These are phyloP conservation scores for Allomyces macrogynus DNA, from an alignment of 192 early-diverging fungal species.

Conservation along the genomic window DNA sequence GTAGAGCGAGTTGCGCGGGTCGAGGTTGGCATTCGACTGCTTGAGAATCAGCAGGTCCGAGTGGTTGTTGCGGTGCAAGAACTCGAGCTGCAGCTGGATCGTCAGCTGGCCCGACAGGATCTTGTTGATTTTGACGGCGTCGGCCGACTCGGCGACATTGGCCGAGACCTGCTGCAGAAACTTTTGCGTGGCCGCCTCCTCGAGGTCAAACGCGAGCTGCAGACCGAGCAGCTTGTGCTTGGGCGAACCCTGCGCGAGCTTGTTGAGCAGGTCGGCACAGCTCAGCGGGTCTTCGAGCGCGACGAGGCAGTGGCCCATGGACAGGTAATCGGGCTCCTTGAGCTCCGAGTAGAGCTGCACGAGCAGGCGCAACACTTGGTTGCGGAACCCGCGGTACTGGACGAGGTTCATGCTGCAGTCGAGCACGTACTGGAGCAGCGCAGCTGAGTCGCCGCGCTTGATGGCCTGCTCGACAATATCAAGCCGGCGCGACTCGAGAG, in stretches of 20 bases:
- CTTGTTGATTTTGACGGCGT: conserved; percentile 32
- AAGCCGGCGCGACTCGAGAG: conserved; percentile 73
- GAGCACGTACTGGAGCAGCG: conserved; percentile 67
- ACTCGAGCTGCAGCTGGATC: conserved; percentile 83
- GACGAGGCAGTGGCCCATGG: conserved; percentile 76
- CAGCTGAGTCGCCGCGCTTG: conserved; percentile 39
- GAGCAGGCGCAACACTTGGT: conserved; percentile 52
- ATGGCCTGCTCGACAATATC: conserved; percentile 79
- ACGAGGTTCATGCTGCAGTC: conserved; percentile 70
- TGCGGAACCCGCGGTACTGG: conserved; percentile 56
- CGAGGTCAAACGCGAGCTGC: conserved; percentile 94
- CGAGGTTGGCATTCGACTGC: conserved; percentile 71
- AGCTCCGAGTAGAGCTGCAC: conserved; percentile 53
- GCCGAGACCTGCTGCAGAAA: conserved; percentile 64
- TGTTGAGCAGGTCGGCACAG: conserved; percentile 48
- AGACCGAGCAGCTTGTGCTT: conserved; percentile 52
- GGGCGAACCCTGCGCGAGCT: conserved; percentile 3
- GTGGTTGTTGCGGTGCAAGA: conserved; percentile 86
- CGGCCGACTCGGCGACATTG: conserved; percentile 2
- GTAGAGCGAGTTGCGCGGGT: conserved; percentile 74
- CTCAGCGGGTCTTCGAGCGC: conserved; percentile 62
- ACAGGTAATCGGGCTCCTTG: conserved; percentile 72
- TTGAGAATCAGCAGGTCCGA: conserved; percentile 91
- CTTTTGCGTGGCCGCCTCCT: conserved; percentile 90
- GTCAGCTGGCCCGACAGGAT: conserved; percentile 81